These are phyloP conservation scores for Colletotrichum sansevieriae DNA, from an alignment of 2,329 filamentous ascomycete species.

Conservation along the genomic window DNA sequence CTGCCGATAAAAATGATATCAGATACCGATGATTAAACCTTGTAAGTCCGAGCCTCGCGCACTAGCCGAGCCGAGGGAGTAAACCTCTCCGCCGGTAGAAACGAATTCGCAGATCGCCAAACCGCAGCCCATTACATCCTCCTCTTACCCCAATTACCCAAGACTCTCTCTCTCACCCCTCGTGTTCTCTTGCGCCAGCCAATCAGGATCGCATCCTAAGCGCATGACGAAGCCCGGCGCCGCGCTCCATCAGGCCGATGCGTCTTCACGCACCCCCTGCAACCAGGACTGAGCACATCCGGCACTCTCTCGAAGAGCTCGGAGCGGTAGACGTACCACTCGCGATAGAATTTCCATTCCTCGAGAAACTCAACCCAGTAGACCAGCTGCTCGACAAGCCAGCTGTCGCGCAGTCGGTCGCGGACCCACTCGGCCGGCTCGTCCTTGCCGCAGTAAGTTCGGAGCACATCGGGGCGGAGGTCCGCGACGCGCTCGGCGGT, in stretches of 20 bases:
- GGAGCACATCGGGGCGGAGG: constrained; percentile 38
- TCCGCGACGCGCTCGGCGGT: constrained; percentile 37
- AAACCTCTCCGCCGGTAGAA: constrained; percentile 5
- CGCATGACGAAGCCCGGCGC: constrained; percentile 32
- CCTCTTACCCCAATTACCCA: not conserved
- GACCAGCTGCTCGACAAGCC: constrained; percentile 42
- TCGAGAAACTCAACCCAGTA: constrained; percentile 43
- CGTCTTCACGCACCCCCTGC: constrained; percentile 37
- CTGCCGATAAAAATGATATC: constrained; percentile 3
- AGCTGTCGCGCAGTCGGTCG: constrained; percentile 41
- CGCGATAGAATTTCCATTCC: constrained; percentile 43
- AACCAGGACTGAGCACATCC: constrained; percentile 39
- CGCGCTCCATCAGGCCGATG: constrained; percentile 34
- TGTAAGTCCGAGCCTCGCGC: constrained; percentile 9
- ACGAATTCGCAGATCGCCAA: constrained; percentile 4
- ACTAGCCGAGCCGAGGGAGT: constrained; percentile 20
- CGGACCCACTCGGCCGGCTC: constrained; percentile 31
- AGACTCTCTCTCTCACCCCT: not conserved
- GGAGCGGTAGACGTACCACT: constrained; percentile 41
- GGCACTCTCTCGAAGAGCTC: constrained; percentile 39
- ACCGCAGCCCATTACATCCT: constrained; percentile 25
- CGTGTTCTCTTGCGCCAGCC: not conserved
- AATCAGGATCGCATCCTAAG: constrained; percentile 1
- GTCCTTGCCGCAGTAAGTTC: constrained; percentile 10
- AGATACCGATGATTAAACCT: constrained; percentile 15